Evolutionary conservation across 306 rosid species (phyloP), one percentile per base, ranked within the genome.

Genomic region (Hippophae tibetana): DNA sequence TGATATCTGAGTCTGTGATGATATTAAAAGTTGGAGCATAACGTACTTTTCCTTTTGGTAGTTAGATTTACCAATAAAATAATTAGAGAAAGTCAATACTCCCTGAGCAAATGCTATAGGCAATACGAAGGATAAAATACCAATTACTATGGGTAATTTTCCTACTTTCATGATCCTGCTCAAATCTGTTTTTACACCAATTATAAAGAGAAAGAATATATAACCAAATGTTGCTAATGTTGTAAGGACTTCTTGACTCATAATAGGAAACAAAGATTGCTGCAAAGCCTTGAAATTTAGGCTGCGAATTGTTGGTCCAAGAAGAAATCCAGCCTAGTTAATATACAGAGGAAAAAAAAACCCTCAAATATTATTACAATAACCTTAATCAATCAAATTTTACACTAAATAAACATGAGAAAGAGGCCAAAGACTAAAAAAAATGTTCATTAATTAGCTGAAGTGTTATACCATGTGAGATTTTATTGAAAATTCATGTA

Each of bases 181-280:
- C 65, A 83, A n/a, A 45, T 89, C 86, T 54, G 79, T 85, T 63
- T 78, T 79, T 6, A 89, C 90, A 3, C 95, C 92, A 6, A 69
- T 76, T 49, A 79, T 73, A 73, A 89, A 89, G 11, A 78, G 23
- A 25, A 83, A 89, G 6, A 86, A 42, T 46, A 78, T 46, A 79
- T 75, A 86, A 6, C 95, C 88, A 47, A 81, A 70, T 47, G 71
- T 46, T 5, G 86, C 44, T 6, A 83, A 3, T 55, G 76, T 10
- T 5, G 84, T 80, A 6, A 83, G 43, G 45, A 63, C 60, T 42
- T 70, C 82, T 18, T 89, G 89, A 13, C 80, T 71, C n/a, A 13
- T 49, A n/a, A 47, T 25, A 42, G 43, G 54, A 65, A 88, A 80
- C 8, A 85, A 4, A 4, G 1, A 10, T 72, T n/a, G 47, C 49